A percentile compares a stretch with the other conserved stretches of the same genome.
Conservation (phyloP, 257 asterid genomes). For the Solanum chiquidenum region DNA sequence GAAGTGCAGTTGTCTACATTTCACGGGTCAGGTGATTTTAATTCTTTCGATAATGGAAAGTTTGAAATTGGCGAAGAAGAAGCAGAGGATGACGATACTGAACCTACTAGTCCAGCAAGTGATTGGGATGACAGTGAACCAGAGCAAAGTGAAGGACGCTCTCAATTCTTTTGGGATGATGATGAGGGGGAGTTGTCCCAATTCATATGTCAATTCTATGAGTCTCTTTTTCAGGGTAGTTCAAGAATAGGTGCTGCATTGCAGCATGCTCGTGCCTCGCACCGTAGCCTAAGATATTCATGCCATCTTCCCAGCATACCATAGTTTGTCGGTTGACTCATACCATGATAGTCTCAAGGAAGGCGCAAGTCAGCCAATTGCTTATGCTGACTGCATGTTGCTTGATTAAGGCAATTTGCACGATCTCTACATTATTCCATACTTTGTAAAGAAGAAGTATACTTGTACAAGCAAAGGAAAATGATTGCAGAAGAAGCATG, state of each 20-base stretch:
- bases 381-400: not conserved
- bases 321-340: not conserved
- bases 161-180: conserved; percentile 60
- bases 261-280: conserved; percentile 45
- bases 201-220: conserved; percentile 61
- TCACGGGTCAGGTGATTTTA: conserved; percentile 69
- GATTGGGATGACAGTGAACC: conserved; percentile 96
- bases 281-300: conserved; percentile 53
- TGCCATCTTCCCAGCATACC: conserved; percentile 41
- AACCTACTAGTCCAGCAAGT: conserved; percentile 59
- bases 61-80: conserved; percentile 94
- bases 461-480: conserved; percentile 1
- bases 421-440: not conserved
- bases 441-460: not conserved
- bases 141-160: conserved; percentile 42
- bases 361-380: not conserved
- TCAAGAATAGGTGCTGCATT: conserved; percentile 55
- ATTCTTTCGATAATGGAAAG: conserved; percentile 58
- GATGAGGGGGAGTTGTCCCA: conserved; percentile 82
- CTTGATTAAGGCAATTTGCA: not conserved
- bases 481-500: not conserved
- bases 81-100: conserved; percentile 38
- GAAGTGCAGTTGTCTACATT: conserved; percentile 60
- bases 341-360: not conserved
- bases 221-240: conserved; percentile 66